phyloP scores from a whole-genome alignment of 1,139 yeast species.

The Magnusiomyces sp. region DNA sequence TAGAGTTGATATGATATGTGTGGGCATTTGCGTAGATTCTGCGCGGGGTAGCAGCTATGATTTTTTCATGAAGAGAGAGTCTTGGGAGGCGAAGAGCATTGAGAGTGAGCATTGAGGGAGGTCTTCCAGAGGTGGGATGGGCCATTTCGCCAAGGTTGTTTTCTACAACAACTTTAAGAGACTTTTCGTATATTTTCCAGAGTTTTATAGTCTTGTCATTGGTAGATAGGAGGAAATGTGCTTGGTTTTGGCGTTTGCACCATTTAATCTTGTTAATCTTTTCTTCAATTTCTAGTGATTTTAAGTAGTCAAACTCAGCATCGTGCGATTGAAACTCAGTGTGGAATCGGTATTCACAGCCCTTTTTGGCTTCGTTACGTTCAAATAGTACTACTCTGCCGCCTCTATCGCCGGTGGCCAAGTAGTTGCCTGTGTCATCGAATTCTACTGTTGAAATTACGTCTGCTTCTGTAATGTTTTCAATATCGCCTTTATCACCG shows the following conservation, averaged over 20 bases:
- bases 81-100: slow-evolving; percentile 65
- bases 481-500: slow-evolving; percentile 97
- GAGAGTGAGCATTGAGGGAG: slow-evolving; percentile 21
- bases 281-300: slow-evolving; percentile 94
- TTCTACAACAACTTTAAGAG: slow-evolving; percentile 84
- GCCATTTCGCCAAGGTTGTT: slow-evolving; percentile 57
- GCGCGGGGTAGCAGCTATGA: slow-evolving; percentile 92
- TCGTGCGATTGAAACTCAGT: slow-evolving; percentile 98
- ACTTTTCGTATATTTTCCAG: slow-evolving; percentile 93
- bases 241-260: slow-evolving; percentile 81
- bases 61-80: slow-evolving; percentile 83
- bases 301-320: slow-evolving; percentile 90
- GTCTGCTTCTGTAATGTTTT: slow-evolving; percentile 94
- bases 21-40: slow-evolving; percentile 91
- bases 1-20: slow-evolving; percentile 95
- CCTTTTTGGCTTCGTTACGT: slow-evolving; percentile 68
- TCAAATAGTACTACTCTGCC: slow-evolving; percentile 96
- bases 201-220: slow-evolving; percentile 96
- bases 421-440: slow-evolving; percentile 86
- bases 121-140: slow-evolving; percentile 12
- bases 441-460: slow-evolving; percentile 96
- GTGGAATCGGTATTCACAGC: slow-evolving; percentile 90
- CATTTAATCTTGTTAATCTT: slow-evolving; percentile 96
- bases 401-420: slow-evolving; percentile 98
- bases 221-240: slow-evolving; percentile 82